Conservation (phyloP, 2,329 filamentous ascomycete genomes). For the Trichoderma atroviride region DNA sequence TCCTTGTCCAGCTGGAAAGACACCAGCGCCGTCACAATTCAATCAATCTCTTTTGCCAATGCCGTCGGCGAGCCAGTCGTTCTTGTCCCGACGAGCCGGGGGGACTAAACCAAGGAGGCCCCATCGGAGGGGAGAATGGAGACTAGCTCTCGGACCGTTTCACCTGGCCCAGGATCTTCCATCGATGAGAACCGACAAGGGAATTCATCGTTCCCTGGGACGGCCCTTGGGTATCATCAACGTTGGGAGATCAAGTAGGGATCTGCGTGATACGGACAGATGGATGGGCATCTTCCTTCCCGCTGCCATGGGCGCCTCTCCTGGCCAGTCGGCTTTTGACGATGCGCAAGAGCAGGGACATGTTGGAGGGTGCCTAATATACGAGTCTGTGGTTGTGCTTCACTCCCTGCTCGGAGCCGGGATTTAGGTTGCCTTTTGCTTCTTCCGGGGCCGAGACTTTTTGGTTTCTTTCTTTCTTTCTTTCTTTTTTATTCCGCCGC, state of each 20-base stretch:
- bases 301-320: neutral
- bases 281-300: neutral
- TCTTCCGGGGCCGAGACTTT: neutral
- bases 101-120: neutral
- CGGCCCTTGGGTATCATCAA: neutral
- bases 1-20: slow-evolving; percentile 30
- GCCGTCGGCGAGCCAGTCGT: slow-evolving; percentile 3
- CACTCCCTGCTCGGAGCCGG: neutral
- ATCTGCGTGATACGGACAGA: neutral
- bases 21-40: neutral
- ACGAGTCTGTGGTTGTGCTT: neutral
- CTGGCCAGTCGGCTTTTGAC: slow-evolving; percentile 2
- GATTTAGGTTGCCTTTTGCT: neutral
- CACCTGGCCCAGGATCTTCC: neutral
- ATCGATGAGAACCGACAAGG: neutral
- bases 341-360: neutral
- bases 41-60: neutral
- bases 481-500: neutral
- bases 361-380: slow-evolving; percentile 8
- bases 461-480: neutral
- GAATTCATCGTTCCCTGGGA: neutral
- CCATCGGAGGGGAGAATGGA: neutral
- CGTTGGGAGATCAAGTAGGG: neutral
- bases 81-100: slow-evolving; percentile 6
- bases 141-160: neutral